Evolutionary conservation across 768 basidiomycete species (phyloP).

Genomic region (Hygrophoropsis aurantiaca): DNA sequence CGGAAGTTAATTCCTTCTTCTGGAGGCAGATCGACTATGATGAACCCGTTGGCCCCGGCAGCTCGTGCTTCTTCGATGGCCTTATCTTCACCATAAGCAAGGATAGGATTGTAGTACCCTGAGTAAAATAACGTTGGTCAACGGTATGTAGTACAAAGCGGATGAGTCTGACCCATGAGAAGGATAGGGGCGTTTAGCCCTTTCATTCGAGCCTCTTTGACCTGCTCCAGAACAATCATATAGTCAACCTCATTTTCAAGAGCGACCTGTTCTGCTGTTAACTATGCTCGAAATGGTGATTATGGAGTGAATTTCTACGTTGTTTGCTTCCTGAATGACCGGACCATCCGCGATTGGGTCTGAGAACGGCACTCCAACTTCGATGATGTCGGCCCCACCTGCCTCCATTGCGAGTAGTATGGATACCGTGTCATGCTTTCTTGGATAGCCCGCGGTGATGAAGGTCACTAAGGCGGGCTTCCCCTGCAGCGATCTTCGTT

Average conservation of each 20-base stretch:
- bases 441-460: constrained; percentile 93
- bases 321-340: constrained; percentile 87
- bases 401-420: constrained; percentile 89
- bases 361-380: constrained; percentile 86
- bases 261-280: constrained; percentile 83
- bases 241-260: constrained; percentile 81
- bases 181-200: constrained; percentile 85
- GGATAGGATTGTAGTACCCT: constrained; percentile 98
- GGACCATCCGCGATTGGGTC: constrained; percentile 37
- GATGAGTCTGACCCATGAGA: constrained; percentile 21
- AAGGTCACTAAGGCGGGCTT: constrained; percentile 77
- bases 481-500: constrained; percentile 18
- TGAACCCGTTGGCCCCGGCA: constrained; percentile 96
- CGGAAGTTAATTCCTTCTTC: constrained; percentile 93
- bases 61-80: constrained; percentile 86
- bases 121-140: constrained; percentile 7
- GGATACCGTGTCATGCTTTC: constrained; percentile 74
- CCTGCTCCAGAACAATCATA: constrained; percentile 64
- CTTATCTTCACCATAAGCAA: constrained; percentile 94
- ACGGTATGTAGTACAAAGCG: background rate
- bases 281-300: background rate
- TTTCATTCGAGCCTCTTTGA: constrained; percentile 75
- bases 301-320: constrained; percentile 37
- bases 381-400: constrained; percentile 93
- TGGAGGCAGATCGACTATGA: constrained; percentile 96